These are phyloP conservation scores for Eragrostis curvula DNA, from an alignment of 176 grass and related monocot genomes.

Conservation along the genomic window DNA sequence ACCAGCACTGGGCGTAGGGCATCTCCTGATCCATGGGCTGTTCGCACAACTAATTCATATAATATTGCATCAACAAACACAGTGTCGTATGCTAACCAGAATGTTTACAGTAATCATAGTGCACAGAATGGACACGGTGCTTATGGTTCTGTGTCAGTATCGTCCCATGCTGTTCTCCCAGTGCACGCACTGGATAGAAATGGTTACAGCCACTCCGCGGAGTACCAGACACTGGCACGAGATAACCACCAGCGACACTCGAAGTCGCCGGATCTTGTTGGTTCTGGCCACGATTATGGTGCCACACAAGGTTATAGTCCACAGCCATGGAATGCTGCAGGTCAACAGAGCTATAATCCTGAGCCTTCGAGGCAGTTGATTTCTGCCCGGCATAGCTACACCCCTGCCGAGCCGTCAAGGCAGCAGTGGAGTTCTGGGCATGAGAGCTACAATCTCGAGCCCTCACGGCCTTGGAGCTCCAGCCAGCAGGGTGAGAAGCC, in stretches of 20 bases:
- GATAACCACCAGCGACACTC: not conserved
- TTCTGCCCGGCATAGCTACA: not conserved
- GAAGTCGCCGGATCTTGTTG: slow-evolving; percentile 49
- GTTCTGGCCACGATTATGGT: slow-evolving; percentile 31
- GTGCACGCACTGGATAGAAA: slow-evolving; percentile 35
- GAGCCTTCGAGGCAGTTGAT: slow-evolving; percentile 28
- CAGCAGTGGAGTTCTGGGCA: slow-evolving; percentile 9
- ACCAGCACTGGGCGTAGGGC: slow-evolving; percentile 16
- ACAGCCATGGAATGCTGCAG: not conserved
- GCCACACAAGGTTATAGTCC: slow-evolving; percentile 17
- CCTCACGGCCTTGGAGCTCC: slow-evolving; percentile 22
- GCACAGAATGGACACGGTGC: slow-evolving; percentile 28
- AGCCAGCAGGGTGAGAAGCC: slow-evolving; percentile 32
- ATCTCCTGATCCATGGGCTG: slow-evolving; percentile 45
- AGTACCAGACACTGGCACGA: slow-evolving; percentile 8
- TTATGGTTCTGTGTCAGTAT: slow-evolving; percentile 7
- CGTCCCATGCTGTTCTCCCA: slow-evolving; percentile 15
- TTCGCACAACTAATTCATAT: slow-evolving; percentile 16
- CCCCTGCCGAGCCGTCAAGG: slow-evolving; percentile 41
- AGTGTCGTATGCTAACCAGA: slow-evolving; percentile 38
- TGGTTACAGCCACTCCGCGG: slow-evolving; percentile 1
- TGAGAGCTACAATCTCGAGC: slow-evolving; percentile 14
- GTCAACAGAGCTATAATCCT: slow-evolving; percentile 32
- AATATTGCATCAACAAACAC: slow-evolving; percentile 31
- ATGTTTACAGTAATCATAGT: slow-evolving; percentile 45